Base-by-base conservation (phyloP, 1,284 basidiomycete genomes). In the Wolfiporia cocos region DNA sequence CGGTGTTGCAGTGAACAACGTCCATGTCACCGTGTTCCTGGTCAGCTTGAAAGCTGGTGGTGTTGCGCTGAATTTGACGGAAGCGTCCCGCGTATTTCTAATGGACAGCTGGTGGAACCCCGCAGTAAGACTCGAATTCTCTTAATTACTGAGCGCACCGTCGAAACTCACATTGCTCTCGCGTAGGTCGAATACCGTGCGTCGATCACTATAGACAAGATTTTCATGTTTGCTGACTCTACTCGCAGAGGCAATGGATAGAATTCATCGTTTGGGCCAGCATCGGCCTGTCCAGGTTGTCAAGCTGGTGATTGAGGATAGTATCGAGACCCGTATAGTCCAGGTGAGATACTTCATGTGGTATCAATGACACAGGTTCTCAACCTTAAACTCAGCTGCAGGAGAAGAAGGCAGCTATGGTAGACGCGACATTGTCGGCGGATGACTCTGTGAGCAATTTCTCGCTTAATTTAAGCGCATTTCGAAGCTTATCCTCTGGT, bases 41-140 rank as follows among this genome's bases (percentile, higher is more conserved):
- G 92, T 99, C 52, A 86, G 83, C 54, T 63, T 99, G 57, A 99
- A 98, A 65, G 95, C 96, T 0, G 95, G 95, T 34, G 94, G 95
- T 63, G 93, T 96, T 1, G 93, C 94, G 3, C 71, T 94, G 37
- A 96, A 97, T 62, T 63, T 97, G 55, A 94, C 92, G 0, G 93
- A 94, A 62, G 93, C 93, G 0, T 91, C 86, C 18, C 85, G 90
- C 36, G 92, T 95, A n/a, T 93, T 91, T 65, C 73, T 90, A 45
- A 89, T 86, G 86, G 89, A 87, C 59, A 87, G 82, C 52, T 91
- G 86, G 88, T 93, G 92, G 91, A 93, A 94, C 58, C 91, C 91
- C 11, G 86, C 87, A 15, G 86, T 78, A 48, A 51, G 71, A 59
- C 46, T 41, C 28, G 42, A 37, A 43, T 30, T 42, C 44, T 43